These are phyloP conservation scores for Daucus carota DNA, from an alignment of 129 eudicot species.

Conservation along the genomic window DNA sequence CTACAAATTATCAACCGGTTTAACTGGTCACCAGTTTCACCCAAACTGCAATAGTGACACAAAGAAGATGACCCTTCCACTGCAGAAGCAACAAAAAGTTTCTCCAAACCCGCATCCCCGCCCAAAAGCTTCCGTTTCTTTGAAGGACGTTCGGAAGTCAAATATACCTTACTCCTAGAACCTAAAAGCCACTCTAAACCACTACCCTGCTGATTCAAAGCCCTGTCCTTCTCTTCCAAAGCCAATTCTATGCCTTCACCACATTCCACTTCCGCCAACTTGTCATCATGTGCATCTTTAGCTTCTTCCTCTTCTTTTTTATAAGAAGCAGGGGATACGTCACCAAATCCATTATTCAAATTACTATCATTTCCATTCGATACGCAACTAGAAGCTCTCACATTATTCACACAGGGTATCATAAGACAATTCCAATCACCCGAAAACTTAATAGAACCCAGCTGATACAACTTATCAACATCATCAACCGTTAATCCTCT, in stretches of 20 bases:
- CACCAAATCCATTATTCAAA: not conserved
- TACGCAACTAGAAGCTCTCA: constrained; percentile 4
- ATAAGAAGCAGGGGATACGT: not conserved
- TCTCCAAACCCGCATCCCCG: constrained; percentile 81
- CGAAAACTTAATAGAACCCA: constrained; percentile 16
- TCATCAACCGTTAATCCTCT: constrained; percentile 62
- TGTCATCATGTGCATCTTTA: constrained; percentile 25
- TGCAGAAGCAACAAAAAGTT: constrained; percentile 73
- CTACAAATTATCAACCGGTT: constrained; percentile 69
- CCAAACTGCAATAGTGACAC: constrained; percentile 82
- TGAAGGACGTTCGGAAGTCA: constrained; percentile 74
- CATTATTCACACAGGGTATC: constrained; percentile 34
- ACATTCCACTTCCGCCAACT: constrained; percentile 39
- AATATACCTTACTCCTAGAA: constrained; percentile 66
- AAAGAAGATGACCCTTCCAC: constrained; percentile 55
- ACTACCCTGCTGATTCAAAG: constrained; percentile 29
- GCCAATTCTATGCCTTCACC: constrained; percentile 20
- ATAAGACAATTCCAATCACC: constrained; percentile 23
- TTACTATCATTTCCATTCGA: not conserved
- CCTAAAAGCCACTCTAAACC: constrained; percentile 99
- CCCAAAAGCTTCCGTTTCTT: constrained; percentile 93
- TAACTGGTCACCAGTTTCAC: constrained; percentile 60
- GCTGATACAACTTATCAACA: constrained; percentile 44
- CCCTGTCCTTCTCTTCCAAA: constrained; percentile 13
- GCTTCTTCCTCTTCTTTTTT: not conserved